Conservation (phyloP, 2,329 filamentous ascomycete species). For the Diaporthe citrichinensis region DNA sequence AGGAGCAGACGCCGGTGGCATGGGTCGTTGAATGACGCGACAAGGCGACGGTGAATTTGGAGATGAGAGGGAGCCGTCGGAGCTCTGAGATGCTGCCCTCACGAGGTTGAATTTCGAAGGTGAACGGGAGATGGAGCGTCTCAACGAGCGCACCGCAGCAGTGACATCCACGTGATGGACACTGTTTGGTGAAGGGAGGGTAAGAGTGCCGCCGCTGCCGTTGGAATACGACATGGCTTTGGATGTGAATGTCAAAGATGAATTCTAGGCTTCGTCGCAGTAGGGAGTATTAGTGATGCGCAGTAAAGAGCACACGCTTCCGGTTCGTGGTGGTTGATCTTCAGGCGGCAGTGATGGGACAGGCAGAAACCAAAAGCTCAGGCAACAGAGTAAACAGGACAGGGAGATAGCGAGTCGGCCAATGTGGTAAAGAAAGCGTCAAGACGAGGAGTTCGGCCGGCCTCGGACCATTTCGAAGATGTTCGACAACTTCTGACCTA, state of each 20-base stretch:
- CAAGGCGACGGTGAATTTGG: conserved; percentile 70
- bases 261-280: conserved; percentile 17
- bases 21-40: conserved; percentile 53
- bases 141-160: conserved; percentile 84
- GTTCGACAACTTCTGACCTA: conserved; percentile 19
- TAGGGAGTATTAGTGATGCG: neutral
- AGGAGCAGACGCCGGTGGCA: conserved; percentile 56
- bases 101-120: conserved; percentile 87
- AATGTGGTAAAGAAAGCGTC: neutral
- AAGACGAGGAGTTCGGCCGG: conserved; percentile 1
- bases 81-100: conserved; percentile 62
- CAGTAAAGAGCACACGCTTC: neutral
- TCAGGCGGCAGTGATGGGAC: conserved; percentile 3
- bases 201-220: conserved; percentile 80
- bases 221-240: conserved; percentile 71
- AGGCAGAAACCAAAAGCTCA: conserved; percentile 26
- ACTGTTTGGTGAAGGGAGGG: conserved; percentile 88
- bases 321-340: conserved; percentile 6
- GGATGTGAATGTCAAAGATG: neutral
- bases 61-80: conserved; percentile 66
- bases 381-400: conserved; percentile 17
- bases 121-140: conserved; percentile 92
- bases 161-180: conserved; percentile 83
- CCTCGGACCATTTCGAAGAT: conserved; percentile 40
- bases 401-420: conserved; percentile 10